Percentiles rank a stretch among this genome's conserved stretches.
Conservation (phyloP, 192 early-diverging fungal species). For the Dissophora globulifera region DNA sequence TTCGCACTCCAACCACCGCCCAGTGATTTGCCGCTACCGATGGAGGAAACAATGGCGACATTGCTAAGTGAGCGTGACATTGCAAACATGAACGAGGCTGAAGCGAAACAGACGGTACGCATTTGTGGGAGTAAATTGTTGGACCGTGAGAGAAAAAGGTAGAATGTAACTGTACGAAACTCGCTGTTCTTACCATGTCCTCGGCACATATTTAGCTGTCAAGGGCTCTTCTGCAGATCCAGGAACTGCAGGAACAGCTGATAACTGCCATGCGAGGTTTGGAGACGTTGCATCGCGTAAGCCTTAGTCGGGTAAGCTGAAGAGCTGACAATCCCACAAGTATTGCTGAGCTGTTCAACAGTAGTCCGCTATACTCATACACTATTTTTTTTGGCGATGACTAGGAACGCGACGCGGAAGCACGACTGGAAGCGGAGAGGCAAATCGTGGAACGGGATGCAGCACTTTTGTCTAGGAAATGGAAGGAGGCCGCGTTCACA, state of each 20-base stretch:
- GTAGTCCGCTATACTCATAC: not conserved
- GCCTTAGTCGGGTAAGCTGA: constrained; percentile 15
- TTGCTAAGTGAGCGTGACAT: constrained; percentile 26
- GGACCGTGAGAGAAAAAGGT: no score
- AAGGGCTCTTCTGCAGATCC: constrained; percentile 30
- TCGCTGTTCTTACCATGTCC: no score
- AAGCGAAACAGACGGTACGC: constrained; percentile 32
- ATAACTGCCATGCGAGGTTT: constrained; percentile 11
- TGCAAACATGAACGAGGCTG: constrained; percentile 15
- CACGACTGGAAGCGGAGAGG: constrained; percentile 31
- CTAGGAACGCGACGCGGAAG: constrained; percentile 38
- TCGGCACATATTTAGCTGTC: constrained; percentile 21
- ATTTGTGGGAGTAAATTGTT: not conserved
- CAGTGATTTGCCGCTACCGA: constrained; percentile 14
- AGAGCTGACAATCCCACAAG: no score
- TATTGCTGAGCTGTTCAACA: not conserved
- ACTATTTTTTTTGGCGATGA: not conserved
- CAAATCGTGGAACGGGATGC: constrained; percentile 28
- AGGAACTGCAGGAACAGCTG: constrained; percentile 15
- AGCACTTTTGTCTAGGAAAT: constrained; percentile 21
- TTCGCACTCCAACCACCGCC: constrained; percentile 38
- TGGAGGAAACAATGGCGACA: constrained; percentile 1
- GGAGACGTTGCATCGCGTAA: constrained; percentile 29
- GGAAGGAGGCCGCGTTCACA: constrained; percentile 15
- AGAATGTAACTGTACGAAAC: no score